Base-by-base conservation (phyloP, 306 rosid genomes). In the Delonix regia region DNA sequence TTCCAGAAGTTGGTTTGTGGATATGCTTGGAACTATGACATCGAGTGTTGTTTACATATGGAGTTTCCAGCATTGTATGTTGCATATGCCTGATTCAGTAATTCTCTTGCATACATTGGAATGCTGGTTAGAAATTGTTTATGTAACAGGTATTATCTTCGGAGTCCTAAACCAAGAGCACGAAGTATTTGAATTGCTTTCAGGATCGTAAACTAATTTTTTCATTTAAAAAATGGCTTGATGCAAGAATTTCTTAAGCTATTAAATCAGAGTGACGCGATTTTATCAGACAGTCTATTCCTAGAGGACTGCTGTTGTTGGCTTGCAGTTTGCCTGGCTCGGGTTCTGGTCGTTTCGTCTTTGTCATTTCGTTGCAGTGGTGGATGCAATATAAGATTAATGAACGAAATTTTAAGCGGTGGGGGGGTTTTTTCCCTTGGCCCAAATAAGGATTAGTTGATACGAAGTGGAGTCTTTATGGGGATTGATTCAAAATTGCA, bases 21-120 rank as follows among this genome's bases (percentile, higher is more conserved):
- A 38, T 45, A 24, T 81, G 75, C 57, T 51, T 22, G 80, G 55
- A 48, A 49, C 77, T 76, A 47, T 68, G n/a, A 19, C 79, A 33
- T 56, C 33, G 2, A 30, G 47, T 63, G 48, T 55, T 71, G 64
- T 53, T 45, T 71, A 47, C 61, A 25, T 11, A 34, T 14, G n/a
- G 33, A 75, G 22, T 66, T 66, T 52, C 42, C 61, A 28, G 59
- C 69, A 53, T 41, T 64, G 42, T 52, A 14, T 28, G 65, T 12
- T 16, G 25, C 42, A 3, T 28, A 12, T 9, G 47, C 34, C 16
- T 13, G 33, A 30, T 33, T 33, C 21, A 15, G 66, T 7, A 19
- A 30, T 36, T 15, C 18, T 27, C 3, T 55, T 55, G 13, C 19
- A 16, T 49, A 18, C 21, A 18, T 49, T 49, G 55, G 55, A 49